Conservation (phyloP, 441 rosid genomes). For the Biscutella laevigata region DNA sequence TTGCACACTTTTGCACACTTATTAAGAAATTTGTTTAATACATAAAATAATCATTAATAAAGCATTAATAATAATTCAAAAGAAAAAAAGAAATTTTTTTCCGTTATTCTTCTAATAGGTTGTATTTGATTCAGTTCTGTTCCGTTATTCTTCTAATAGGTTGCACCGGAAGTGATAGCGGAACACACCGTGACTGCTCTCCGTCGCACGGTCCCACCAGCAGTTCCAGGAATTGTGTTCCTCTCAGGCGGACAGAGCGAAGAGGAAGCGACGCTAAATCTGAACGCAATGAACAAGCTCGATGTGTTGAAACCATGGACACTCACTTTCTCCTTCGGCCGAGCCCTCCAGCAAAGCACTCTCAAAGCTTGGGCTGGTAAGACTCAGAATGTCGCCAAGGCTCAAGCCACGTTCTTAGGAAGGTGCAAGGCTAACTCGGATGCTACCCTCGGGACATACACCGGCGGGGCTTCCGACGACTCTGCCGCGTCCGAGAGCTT, state of each 20-base stretch:
- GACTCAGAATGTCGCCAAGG: conserved; percentile 60
- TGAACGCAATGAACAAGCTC: conserved; percentile 82
- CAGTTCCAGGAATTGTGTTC: conserved; percentile 83
- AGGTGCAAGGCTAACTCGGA: conserved; percentile 85
- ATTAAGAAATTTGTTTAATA: too few species aligned
- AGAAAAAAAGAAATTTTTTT: too few species aligned
- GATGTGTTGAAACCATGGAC: conserved; percentile 79
- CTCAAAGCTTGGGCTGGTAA: conserved; percentile 87
- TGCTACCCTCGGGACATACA: conserved; percentile 72
- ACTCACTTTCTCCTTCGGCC: conserved; percentile 82
- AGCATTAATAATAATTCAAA: too few species aligned
- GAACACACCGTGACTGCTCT: conserved; percentile 64
- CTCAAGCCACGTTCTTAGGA: conserved; percentile 55
- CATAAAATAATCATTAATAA: too few species aligned
- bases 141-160: conserved; percentile 41
- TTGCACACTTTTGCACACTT: too few species aligned
- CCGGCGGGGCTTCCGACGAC: conserved; percentile 43
- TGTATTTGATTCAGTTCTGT: too few species aligned
- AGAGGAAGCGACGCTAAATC: conserved; percentile 75
- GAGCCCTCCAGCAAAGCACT: conserved; percentile 90
- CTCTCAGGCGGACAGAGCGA: conserved; percentile 90
- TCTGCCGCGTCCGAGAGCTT: conserved; percentile 77
- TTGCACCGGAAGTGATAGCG: conserved; percentile 57
- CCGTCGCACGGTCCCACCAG: conserved; percentile 79
- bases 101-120: too few species aligned